These are phyloP conservation scores for Phanerochaete sordida DNA, from an alignment of 768 basidiomycete species.

Conservation along the genomic window DNA sequence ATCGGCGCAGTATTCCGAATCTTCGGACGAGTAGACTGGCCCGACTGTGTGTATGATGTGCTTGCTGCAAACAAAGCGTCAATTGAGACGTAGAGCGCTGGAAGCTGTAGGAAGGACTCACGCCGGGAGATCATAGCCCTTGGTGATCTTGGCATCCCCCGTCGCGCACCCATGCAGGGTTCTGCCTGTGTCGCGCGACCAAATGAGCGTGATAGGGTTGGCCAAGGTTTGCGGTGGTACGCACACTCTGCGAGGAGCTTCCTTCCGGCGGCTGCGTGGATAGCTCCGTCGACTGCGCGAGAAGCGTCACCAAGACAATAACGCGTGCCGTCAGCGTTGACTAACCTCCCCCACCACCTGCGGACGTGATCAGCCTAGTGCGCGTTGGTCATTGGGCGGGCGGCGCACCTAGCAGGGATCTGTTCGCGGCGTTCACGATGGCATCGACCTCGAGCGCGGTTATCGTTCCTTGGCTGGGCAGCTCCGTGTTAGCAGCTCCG, in stretches of 20 bases:
- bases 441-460: conserved; percentile 66
- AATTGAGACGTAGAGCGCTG: background rate
- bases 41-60: conserved; percentile 83
- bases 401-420: conserved; percentile 56
- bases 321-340: background rate
- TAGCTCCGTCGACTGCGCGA: conserved; percentile 72
- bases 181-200: conserved; percentile 41
- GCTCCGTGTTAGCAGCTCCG: too few species aligned
- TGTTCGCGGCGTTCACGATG: conserved; percentile 84
- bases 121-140: conserved; percentile 75
- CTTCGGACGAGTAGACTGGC: conserved; percentile 52
- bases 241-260: conserved; percentile 67
- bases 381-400: background rate
- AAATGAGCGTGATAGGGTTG: background rate
- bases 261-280: conserved; percentile 71
- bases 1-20: conserved; percentile 41
- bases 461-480: conserved; percentile 71
- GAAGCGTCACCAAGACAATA: conserved; percentile 1
- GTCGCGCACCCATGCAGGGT: conserved; percentile 63
- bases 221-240: conserved; percentile 14
- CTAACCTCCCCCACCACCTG: conserved; percentile 78
- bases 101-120: conserved; percentile 37
- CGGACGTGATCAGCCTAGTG: conserved; percentile 2
- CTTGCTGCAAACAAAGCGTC: conserved; percentile 36
- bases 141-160: conserved; percentile 77